Conservation (phyloP, 2,329 filamentous ascomycete species). For the Monilinia aucupariae region DNA sequence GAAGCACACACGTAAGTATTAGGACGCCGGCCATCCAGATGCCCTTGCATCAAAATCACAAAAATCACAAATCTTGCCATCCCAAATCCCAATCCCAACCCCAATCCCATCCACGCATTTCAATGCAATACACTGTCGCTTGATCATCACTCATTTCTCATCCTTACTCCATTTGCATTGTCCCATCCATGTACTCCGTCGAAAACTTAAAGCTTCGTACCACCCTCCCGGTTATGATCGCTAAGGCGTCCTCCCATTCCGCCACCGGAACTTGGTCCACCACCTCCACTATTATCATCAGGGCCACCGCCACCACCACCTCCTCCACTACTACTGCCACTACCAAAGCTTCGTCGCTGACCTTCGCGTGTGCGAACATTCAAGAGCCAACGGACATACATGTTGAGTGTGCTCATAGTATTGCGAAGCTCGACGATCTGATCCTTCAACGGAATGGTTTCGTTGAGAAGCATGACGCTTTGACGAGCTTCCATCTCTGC, state of each 20-base stretch:
- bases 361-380: slow-evolving; percentile 34
- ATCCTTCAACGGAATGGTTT: slow-evolving; percentile 56
- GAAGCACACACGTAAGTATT: background rate
- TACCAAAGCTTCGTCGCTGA: slow-evolving; percentile 16
- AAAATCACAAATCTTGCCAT: slow-evolving; percentile 2
- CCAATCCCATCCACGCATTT: background rate
- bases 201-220: slow-evolving; percentile 5
- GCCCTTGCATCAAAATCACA: background rate
- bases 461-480: slow-evolving; percentile 56
- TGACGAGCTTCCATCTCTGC: slow-evolving; percentile 56
- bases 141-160: slow-evolving; percentile 7
- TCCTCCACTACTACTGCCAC: background rate
- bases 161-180: slow-evolving; percentile 6
- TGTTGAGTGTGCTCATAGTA: slow-evolving; percentile 33
- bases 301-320: background rate
- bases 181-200: background rate
- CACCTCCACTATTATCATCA: slow-evolving; percentile 5
- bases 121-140: background rate
- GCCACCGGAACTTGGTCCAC: slow-evolving; percentile 7
- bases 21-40: slow-evolving; percentile 10
- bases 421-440: slow-evolving; percentile 50
- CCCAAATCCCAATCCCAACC: background rate
- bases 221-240: slow-evolving; percentile 8
- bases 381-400: slow-evolving; percentile 37
- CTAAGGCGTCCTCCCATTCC: slow-evolving; percentile 6